phyloP scores from a whole-genome alignment of 352 stramenopile genomes.

The Phytophthora sp. region DNA sequence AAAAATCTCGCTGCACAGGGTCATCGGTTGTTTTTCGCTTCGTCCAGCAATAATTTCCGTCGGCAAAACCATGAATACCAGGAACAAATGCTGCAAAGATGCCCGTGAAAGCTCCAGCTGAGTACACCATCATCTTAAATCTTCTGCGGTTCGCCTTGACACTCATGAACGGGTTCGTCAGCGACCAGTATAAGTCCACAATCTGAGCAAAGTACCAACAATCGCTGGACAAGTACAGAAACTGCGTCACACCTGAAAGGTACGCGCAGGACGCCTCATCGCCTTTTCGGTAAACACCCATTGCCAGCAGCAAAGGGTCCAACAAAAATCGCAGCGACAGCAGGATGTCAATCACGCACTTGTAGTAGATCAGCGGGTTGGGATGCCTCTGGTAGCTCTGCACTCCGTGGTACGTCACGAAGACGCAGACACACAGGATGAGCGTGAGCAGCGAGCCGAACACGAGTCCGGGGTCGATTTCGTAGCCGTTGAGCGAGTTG shows the following conservation, averaged over 20 bases:
- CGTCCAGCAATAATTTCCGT: slow-evolving; percentile 86
- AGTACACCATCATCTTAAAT: slow-evolving; percentile 74
- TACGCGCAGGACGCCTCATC: slow-evolving; percentile 50
- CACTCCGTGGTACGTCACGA: slow-evolving; percentile 81
- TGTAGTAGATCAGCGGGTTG: slow-evolving; percentile 88
- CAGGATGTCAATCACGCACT: slow-evolving; percentile 76
- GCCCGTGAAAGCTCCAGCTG: slow-evolving; percentile 40
- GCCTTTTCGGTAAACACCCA: slow-evolving; percentile 46
- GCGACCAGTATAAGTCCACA: slow-evolving; percentile 71
- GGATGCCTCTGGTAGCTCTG: slow-evolving; percentile 80
- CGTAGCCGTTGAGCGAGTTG: slow-evolving; percentile 85
- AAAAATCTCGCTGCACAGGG: slow-evolving; percentile 62
- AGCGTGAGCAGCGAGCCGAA: slow-evolving; percentile 81
- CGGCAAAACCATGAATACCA: slow-evolving; percentile 56
- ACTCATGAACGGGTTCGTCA: slow-evolving; percentile 89
- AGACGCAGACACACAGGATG: slow-evolving; percentile 70
- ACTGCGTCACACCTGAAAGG: slow-evolving; percentile 78
- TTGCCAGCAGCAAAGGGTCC: slow-evolving; percentile 63
- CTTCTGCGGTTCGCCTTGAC: slow-evolving; percentile 63
- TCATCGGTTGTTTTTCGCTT: slow-evolving; percentile 43
- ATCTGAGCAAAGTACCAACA: slow-evolving; percentile 87
- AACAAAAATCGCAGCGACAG: slow-evolving; percentile 76
- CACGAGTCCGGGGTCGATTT: slow-evolving; percentile 70
- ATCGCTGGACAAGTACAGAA: slow-evolving; percentile 80
- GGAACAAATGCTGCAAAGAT: slow-evolving; percentile 46